A percentile compares a stretch with the other conserved stretches of the same genome.
Conservation (phyloP, 495 filamentous ascomycete genomes). For the Penicillium coffeae region DNA sequence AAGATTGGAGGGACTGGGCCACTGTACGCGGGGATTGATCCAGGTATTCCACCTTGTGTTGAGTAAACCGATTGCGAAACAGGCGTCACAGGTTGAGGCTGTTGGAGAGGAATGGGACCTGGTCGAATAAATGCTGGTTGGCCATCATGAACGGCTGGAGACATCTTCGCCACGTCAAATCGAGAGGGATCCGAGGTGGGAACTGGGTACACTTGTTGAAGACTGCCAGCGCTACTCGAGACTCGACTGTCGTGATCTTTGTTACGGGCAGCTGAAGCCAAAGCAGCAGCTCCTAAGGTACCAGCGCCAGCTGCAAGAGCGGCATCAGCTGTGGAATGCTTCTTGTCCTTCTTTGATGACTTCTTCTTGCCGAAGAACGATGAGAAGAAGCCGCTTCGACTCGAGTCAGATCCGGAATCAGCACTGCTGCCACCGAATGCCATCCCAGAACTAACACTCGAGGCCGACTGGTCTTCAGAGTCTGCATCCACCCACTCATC, state of each 20-base stretch:
- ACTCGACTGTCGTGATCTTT: slow-evolving; percentile 16
- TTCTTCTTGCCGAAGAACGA: slow-evolving; percentile 51
- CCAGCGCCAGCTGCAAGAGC: slow-evolving; percentile 26
- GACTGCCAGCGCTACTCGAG: slow-evolving; percentile 30
- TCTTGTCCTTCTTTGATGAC: slow-evolving; percentile 35
- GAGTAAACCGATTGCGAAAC: slow-evolving; percentile 54
- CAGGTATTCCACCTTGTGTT: slow-evolving; percentile 28
- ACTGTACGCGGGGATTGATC: slow-evolving; percentile 32
- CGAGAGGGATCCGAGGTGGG: slow-evolving; percentile 58
- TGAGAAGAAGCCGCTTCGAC: slow-evolving; percentile 48
- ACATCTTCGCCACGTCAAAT: slow-evolving; percentile 50
- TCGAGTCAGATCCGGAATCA: slow-evolving; percentile 52
- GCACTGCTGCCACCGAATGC: slow-evolving; percentile 52
- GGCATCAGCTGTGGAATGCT: slow-evolving; percentile 19
- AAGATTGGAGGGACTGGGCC: slow-evolving; percentile 33
- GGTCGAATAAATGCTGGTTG: slow-evolving; percentile 43
- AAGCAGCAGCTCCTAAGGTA: slow-evolving; percentile 32
- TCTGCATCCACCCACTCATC: slow-evolving; percentile 62
- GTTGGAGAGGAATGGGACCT: slow-evolving; percentile 51
- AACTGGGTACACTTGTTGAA: slow-evolving; percentile 53
- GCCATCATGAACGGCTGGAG: slow-evolving; percentile 44
- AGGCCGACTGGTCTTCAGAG: slow-evolving; percentile 46
- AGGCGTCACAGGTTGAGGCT: slow-evolving; percentile 54
- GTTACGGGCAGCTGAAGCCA: slow-evolving; percentile 25
- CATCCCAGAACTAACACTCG: slow-evolving; percentile 51